Evolutionary conservation across 805 yeast genomes (phyloP).

Genomic region (Suhomyces vadensis): DNA sequence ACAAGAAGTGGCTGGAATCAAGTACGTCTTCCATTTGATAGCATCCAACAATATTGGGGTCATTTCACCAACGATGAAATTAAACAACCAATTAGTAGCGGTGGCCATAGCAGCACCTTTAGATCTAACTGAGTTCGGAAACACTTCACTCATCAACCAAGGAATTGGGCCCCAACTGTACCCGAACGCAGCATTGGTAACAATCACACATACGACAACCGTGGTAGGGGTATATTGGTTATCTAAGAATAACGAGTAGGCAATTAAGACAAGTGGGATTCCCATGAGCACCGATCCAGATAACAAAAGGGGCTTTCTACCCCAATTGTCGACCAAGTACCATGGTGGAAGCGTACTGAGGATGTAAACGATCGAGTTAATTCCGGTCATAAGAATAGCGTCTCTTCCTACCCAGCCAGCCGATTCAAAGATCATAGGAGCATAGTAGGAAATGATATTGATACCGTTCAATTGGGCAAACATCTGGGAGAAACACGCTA

Average conservation of each 20-base stretch:
- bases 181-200: constrained; percentile 84
- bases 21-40: constrained; percentile 77
- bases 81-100: constrained; percentile 91
- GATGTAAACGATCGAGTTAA: constrained; percentile 45
- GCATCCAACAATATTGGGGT: constrained; percentile 80
- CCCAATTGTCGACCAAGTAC: constrained; percentile 90
- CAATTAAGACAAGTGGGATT: constrained; percentile 60
- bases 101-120: constrained; percentile 90
- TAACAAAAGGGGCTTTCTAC: constrained; percentile 79
- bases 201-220: constrained; percentile 74
- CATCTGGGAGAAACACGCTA: constrained; percentile 88
- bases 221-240: constrained; percentile 57
- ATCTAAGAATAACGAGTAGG: constrained; percentile 48
- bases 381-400: constrained; percentile 89
- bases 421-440: constrained; percentile 89
- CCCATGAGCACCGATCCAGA: constrained; percentile 84
- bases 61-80: constrained; percentile 88
- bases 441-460: constrained; percentile 89
- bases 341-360: constrained; percentile 82
- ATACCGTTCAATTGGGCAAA: constrained; percentile 95
- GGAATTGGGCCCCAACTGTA: constrained; percentile 94
- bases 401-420: constrained; percentile 93
- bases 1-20: constrained; percentile 81
- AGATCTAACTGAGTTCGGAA: constrained; percentile 81
- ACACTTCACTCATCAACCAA: constrained; percentile 85